Evolutionary conservation across 495 filamentous ascomycete genomes (phyloP).

Genomic region (Hypomontagnella submonticulosa): DNA sequence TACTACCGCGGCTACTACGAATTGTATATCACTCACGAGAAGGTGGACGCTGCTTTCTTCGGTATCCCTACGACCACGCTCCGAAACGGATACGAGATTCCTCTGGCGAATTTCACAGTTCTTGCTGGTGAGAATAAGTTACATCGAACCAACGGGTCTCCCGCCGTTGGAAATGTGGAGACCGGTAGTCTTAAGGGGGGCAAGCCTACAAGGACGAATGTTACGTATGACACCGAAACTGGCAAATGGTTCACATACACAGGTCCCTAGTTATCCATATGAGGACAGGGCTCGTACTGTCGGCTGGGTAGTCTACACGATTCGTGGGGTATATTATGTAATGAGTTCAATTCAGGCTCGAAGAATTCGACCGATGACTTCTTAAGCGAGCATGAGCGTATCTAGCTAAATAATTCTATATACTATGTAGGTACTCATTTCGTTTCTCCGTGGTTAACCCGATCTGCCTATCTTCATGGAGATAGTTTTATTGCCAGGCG

Average conservation of each 20-base stretch:
- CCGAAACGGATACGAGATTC: slow-evolving; percentile 63
- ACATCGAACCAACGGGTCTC: slow-evolving; percentile 55
- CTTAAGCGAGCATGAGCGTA: no score
- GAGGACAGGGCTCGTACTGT: background rate
- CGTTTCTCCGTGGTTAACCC: no score
- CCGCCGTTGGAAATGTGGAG: slow-evolving; percentile 59
- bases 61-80: slow-evolving; percentile 59
- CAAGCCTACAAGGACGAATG: slow-evolving; percentile 54
- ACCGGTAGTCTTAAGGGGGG: slow-evolving; percentile 59
- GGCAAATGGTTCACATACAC: slow-evolving; percentile 46
- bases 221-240: slow-evolving; percentile 60
- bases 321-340: background rate
- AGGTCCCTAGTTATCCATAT: slow-evolving; percentile 4
- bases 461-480: no score
- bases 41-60: slow-evolving; percentile 66
- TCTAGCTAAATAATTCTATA: no score
- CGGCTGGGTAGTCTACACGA: background rate
- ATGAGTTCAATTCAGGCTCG: no score
- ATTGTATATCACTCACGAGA: slow-evolving; percentile 59
- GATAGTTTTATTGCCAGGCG: no score
- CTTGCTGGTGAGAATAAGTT: slow-evolving; percentile 65
- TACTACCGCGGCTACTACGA: slow-evolving; percentile 73
- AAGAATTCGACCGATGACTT: no score
- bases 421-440: no score
- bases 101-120: slow-evolving; percentile 70